These are phyloP conservation scores for Cucurbitaria berberidis DNA, from an alignment of 2,329 filamentous ascomycete genomes.

Conservation along the genomic window DNA sequence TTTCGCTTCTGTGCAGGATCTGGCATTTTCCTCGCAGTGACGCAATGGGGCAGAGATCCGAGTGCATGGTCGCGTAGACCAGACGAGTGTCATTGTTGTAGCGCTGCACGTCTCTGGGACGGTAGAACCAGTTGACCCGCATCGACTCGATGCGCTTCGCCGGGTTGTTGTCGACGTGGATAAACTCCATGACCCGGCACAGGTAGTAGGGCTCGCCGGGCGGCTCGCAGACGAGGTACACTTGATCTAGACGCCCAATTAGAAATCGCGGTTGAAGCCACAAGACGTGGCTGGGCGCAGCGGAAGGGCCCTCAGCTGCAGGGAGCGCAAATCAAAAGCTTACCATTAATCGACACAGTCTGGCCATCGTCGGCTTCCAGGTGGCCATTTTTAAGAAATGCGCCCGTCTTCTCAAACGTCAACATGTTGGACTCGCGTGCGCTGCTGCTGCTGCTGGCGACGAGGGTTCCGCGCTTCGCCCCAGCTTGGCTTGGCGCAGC, in stretches of 20 bases:
- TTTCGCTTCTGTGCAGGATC: conserved; percentile 87
- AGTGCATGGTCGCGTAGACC: conserved; percentile 98
- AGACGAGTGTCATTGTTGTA: conserved; percentile 89
- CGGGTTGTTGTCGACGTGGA: conserved; percentile 74
- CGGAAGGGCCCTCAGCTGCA: conserved; percentile 31
- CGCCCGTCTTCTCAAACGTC: conserved; percentile 77
- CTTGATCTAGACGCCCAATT: conserved; percentile 67
- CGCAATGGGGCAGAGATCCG: conserved; percentile 90
- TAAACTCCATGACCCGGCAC: conserved; percentile 97
- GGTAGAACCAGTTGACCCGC: conserved; percentile 97
- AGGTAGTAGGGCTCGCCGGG: conserved; percentile 98
- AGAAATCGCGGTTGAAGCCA: conserved; percentile 40
- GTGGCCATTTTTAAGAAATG: conserved; percentile 73
- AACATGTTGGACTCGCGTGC: conserved; percentile 81
- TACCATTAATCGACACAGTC: conserved; percentile 83
- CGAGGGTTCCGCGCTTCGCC: conserved; percentile 41
- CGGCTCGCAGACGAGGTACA: conserved; percentile 96
- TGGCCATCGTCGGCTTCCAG: conserved; percentile 92
- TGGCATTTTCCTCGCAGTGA: conserved; percentile 92
- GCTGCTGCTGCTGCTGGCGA: conserved; percentile 49
- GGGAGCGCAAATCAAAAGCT: conserved; percentile 29
- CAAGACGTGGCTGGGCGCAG: conserved; percentile 39
- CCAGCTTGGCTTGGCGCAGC: conserved; percentile 50
- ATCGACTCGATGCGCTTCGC: conserved; percentile 80
- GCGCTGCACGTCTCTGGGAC: conserved; percentile 92